Evolutionary conservation across 1,139 yeast species (phyloP), one percentile per base, ranked within the genome.

Genomic region (Nakaseomyces nivariensis): DNA sequence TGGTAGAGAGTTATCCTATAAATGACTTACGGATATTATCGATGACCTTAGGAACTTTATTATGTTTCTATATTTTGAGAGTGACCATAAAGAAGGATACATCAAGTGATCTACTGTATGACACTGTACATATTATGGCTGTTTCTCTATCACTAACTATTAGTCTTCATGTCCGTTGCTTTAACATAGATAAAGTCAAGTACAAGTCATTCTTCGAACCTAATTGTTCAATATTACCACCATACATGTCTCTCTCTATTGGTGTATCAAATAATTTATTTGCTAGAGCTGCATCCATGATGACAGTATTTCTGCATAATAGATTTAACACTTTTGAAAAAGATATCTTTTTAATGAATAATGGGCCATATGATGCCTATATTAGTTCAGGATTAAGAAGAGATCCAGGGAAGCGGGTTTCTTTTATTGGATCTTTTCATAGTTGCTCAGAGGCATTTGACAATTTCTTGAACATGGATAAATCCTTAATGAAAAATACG

Each of bases 21-120:
- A 46, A 46, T 22, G 56, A 54, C 17, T 47, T 51, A 5, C 45
- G 53, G 27, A 37, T 60, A 2, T 43, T 59, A 25, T 37, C 55
- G 10, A 40, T 51, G 17, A 27, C 49, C 3, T 25, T 56, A 4
- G 51, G 54, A 4, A 43, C 54, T 46, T 34, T 55, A 24, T 13
- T 51, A 37, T 43, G 52, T 40, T 52, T 54, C 22, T 50, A 49
- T 37, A 52, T 53, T 22, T 37, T 56, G 27, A 42, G 53, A 32
- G 46, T 51, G 13, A 37, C 51, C 6, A 46, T 45, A 5, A 41
- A 42, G n/a, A 47, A 49, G 6, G 53, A 51, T 13, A 47, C 32
- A n/a, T 37, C 45, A 4, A 8, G 32, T 26, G 33, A 36, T 4
- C 17, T 51, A 29, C 52, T 53, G 37, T 50, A 51, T 34, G 48